Conservation (phyloP, 345 rosid species). For the Moricandia arvensis region DNA sequence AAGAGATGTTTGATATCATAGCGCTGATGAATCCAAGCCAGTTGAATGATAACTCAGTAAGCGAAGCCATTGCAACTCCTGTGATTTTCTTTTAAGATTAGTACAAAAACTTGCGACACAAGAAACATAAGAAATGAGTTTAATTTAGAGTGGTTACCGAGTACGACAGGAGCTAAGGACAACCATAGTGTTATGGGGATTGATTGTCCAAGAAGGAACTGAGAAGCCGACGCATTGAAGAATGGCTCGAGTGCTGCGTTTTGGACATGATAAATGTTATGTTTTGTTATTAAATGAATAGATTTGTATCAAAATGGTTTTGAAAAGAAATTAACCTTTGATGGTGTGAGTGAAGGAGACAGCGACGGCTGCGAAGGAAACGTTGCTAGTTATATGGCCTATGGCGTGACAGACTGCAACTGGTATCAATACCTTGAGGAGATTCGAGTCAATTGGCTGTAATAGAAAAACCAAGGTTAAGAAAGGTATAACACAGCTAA, state of each 20-base stretch:
- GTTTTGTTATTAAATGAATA: not conserved
- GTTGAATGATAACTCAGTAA: conserved; percentile 93
- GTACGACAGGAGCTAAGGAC: conserved; percentile 83
- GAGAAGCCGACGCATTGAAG: conserved; percentile 97
- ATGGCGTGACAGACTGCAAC: conserved; percentile 92
- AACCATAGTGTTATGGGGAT: conserved; percentile 88
- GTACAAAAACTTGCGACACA: not conserved
- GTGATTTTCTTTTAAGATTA: conserved; percentile 4
- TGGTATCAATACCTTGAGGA: conserved; percentile 79
- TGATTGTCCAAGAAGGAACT: conserved; percentile 79
- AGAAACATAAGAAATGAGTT: not conserved
- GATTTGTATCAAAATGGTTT: not conserved
- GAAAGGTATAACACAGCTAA: fast-evolving
- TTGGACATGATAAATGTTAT: not conserved
- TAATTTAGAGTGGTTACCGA: conserved; percentile 46
- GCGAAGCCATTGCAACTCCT: conserved; percentile 93
- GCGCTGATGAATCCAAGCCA: conserved; percentile 98
- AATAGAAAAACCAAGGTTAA: not conserved
- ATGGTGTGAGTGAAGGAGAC: conserved; percentile 95
- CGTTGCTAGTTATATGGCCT: conserved; percentile 93
- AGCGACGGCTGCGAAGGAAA: conserved; percentile 96
- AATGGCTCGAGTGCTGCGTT: conserved; percentile 94
- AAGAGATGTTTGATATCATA: conserved; percentile 93
- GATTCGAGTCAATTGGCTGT: conserved; percentile 76
- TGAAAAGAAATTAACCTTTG: conserved; percentile 52